These are phyloP conservation scores for Xylaria flabelliformis DNA, from an alignment of 495 filamentous ascomycete species.

Conservation along the genomic window DNA sequence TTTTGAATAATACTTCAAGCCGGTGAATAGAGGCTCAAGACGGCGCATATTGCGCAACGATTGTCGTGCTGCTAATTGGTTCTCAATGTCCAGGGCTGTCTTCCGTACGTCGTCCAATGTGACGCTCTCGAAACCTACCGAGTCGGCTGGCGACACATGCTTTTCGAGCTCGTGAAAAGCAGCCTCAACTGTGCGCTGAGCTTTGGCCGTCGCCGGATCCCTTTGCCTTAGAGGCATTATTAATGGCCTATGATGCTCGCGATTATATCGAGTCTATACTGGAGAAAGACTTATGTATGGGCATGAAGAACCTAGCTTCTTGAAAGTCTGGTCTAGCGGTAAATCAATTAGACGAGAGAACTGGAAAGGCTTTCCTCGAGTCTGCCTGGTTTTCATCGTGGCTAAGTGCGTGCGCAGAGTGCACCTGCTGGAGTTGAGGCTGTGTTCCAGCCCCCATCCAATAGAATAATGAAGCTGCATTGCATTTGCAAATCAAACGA, in stretches of 20 bases:
- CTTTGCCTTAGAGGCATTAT: slow-evolving; percentile 5
- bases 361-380: not conserved
- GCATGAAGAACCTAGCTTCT: not conserved
- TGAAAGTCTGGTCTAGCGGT: not conserved
- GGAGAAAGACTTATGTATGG: not conserved
- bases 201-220: slow-evolving; percentile 17
- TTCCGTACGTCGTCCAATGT: slow-evolving; percentile 46
- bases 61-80: slow-evolving; percentile 42
- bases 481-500: not conserved
- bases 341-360: not conserved
- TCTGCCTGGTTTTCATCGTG: not conserved
- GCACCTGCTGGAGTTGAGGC: not conserved
- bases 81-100: slow-evolving; percentile 46
- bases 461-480: not conserved
- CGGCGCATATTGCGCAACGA: slow-evolving; percentile 49
- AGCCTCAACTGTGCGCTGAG: slow-evolving; percentile 25
- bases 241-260: not conserved
- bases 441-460: slow-evolving; percentile 5
- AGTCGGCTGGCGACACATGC: slow-evolving; percentile 39
- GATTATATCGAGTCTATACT: not conserved
- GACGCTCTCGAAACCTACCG: slow-evolving; percentile 35
- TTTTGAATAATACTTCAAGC: slow-evolving; percentile 49
- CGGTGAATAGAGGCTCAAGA: slow-evolving; percentile 46
- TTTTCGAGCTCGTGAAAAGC: slow-evolving; percentile 45
- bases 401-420: slow-evolving; percentile 1